Conservation (phyloP, 73 alveolate species). For the Paramecium primaurelia region DNA sequence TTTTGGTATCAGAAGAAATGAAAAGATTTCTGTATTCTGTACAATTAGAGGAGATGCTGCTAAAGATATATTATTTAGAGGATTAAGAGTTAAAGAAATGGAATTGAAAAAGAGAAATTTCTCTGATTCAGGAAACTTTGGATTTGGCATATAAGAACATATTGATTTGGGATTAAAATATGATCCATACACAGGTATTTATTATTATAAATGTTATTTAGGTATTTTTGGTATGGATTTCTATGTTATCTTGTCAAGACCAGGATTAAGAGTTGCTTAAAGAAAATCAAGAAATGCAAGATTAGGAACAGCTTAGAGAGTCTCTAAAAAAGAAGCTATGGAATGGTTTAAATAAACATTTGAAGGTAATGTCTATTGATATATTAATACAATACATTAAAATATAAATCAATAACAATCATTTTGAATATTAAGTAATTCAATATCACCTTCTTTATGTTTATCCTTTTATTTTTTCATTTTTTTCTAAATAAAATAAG, state of each 20-base stretch:
- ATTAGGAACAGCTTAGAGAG: slow-evolving; percentile 63
- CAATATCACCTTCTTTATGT: not conserved
- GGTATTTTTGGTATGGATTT: slow-evolving; percentile 85
- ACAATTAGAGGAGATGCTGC: slow-evolving; percentile 82
- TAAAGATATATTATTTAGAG: slow-evolving; percentile 71
- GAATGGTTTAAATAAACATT: slow-evolving; percentile 63
- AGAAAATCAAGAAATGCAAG: slow-evolving; percentile 65
- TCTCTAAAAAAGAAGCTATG: slow-evolving; percentile 59
- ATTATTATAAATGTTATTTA: not conserved
- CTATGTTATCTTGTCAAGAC: slow-evolving; percentile 74
- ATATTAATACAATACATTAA: slow-evolving; percentile 50
- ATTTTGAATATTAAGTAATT: not conserved
- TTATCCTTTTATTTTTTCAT: not conserved
- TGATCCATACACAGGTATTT: slow-evolving; percentile 72
- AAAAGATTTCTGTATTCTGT: slow-evolving; percentile 73
- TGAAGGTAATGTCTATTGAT: slow-evolving; percentile 67
- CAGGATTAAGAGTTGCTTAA: slow-evolving; percentile 70
- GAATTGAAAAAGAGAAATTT: slow-evolving; percentile 72
- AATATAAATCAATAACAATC: not conserved
- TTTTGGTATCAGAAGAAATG: slow-evolving; percentile 78
- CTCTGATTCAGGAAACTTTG: slow-evolving; percentile 76
- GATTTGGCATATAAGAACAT: slow-evolving; percentile 81
- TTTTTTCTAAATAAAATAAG: not conserved
- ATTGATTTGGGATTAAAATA: slow-evolving; percentile 80
- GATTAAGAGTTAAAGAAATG: slow-evolving; percentile 78